Evolutionary conservation across 306 rosid species (phyloP), one percentile per base, ranked within the genome.

Genomic region (Prunus mira): DNA sequence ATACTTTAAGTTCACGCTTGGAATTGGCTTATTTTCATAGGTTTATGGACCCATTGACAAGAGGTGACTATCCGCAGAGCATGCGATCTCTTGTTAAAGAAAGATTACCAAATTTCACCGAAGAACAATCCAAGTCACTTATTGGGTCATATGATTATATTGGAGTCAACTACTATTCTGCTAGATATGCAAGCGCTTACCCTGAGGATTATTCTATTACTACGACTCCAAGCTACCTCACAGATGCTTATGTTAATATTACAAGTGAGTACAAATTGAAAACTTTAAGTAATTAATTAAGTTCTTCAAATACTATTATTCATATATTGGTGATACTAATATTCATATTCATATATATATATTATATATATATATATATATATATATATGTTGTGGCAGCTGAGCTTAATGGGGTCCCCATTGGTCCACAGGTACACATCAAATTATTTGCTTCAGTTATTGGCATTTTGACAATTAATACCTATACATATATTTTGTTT

Each of bases 91-190:
- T 68, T 12, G 88, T 83, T 6, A 86, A 84, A 57, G 64, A 65
- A 0, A 83, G 96, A 62, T 68, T 88, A 78, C 91, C 91, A 0
- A 80, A 80, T 76, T 90, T 90, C 79, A 75, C 89, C 0, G 58
- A 58, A 65, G 76, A 83, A 10, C 74, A 90, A 76, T 83, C 32
- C 32, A 30, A 30, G 32, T 30, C 32, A 30, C 32, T 30, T 3
- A 30, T 3, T 30, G 32, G 32, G 30, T 90, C 96, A 27, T 83
- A 75, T 17, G 92, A 90, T 78, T 90, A 88, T 50, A 22, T 90
- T 30, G 96, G 96, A 67, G 25, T 90, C 61, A 88, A 90, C 66
- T 90, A 90, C 65, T 90, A 88, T 75, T 84, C 89, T 14, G 20
- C 90, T 49, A 67, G 74, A 32, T 90, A 88, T 70, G 92, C 80